Conservation (phyloP, 805 yeast species). For the Saturnispora mendoncae region DNA sequence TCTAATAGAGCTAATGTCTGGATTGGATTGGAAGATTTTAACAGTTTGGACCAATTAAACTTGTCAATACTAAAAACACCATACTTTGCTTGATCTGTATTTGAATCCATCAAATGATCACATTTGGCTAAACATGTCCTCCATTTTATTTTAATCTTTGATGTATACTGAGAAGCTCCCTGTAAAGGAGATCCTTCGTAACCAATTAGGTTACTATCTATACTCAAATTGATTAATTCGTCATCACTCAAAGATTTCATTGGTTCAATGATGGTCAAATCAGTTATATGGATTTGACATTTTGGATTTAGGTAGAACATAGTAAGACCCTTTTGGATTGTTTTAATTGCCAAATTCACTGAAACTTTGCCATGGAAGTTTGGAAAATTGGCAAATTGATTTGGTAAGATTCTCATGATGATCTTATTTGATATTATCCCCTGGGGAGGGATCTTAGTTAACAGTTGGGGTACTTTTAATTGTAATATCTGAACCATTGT, state of each 20-base stretch:
- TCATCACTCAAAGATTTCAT: slow-evolving; percentile 18
- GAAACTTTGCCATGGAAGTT: slow-evolving; percentile 45
- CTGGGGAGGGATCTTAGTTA: slow-evolving; percentile 38
- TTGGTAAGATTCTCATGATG: slow-evolving; percentile 48
- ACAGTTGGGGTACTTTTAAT: slow-evolving; percentile 40
- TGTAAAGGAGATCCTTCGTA: background rate
- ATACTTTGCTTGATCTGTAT: slow-evolving; percentile 21
- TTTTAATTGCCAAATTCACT: slow-evolving; percentile 48
- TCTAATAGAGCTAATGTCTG: slow-evolving; percentile 11
- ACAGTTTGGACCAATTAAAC: slow-evolving; percentile 16
- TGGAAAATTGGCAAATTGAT: slow-evolving; percentile 46
- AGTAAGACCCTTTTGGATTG: slow-evolving; percentile 45
- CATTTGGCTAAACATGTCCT: slow-evolving; percentile 47
- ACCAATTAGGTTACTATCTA: slow-evolving; percentile 15
- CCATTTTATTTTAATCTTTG: slow-evolving; percentile 50
- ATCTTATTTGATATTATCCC: slow-evolving; percentile 38
- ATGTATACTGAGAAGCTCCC: slow-evolving; percentile 31
- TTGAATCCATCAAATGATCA: slow-evolving; percentile 31
- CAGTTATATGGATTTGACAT: slow-evolving; percentile 44
- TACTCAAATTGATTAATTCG: slow-evolving; percentile 23
- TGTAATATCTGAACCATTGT: slow-evolving; percentile 40
- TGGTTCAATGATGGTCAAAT: slow-evolving; percentile 29
- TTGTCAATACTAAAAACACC: slow-evolving; percentile 21
- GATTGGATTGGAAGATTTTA: slow-evolving; percentile 14
- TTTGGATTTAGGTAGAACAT: slow-evolving; percentile 47